These are phyloP conservation scores for Diaporthe vaccinii DNA, from an alignment of 2,329 filamentous ascomycete species.

Conservation along the genomic window DNA sequence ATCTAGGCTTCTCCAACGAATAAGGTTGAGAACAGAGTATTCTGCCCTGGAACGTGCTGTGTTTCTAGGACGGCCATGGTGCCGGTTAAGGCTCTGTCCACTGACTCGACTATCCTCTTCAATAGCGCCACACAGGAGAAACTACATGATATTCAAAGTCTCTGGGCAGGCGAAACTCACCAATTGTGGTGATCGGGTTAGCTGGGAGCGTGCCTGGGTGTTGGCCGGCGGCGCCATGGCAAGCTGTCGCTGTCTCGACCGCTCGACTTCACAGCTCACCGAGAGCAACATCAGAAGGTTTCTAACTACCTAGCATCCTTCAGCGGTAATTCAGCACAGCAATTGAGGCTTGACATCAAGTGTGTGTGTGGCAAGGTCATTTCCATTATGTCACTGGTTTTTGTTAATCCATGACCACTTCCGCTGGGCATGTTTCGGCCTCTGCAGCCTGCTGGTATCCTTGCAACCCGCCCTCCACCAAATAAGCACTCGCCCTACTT, in stretches of 20 bases:
- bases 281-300: not conserved
- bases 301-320: not conserved
- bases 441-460: slow-evolving; percentile 4
- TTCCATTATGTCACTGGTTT: slow-evolving; percentile 21
- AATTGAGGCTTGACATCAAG: slow-evolving; percentile 1
- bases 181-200: not conserved
- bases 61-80: slow-evolving; percentile 11
- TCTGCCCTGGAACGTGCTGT: slow-evolving; percentile 5
- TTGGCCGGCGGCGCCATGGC: slow-evolving; percentile 10
- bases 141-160: not conserved
- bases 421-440: slow-evolving; percentile 30
- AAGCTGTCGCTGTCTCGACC: not conserved
- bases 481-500: not conserved
- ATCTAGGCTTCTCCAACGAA: not conserved
- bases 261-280: slow-evolving; percentile 9
- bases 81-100: not conserved
- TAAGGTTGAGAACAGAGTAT: not conserved
- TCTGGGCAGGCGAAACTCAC: not conserved
- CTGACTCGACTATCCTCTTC: not conserved
- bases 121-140: not conserved
- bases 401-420: not conserved
- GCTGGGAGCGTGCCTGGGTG: not conserved
- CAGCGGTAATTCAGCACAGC: not conserved
- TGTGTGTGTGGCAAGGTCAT: slow-evolving; percentile 13
- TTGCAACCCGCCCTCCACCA: not conserved